Evolutionary conservation across 139 green algal species (phyloP).

Genomic region (Chlamydomonas incerta): DNA sequence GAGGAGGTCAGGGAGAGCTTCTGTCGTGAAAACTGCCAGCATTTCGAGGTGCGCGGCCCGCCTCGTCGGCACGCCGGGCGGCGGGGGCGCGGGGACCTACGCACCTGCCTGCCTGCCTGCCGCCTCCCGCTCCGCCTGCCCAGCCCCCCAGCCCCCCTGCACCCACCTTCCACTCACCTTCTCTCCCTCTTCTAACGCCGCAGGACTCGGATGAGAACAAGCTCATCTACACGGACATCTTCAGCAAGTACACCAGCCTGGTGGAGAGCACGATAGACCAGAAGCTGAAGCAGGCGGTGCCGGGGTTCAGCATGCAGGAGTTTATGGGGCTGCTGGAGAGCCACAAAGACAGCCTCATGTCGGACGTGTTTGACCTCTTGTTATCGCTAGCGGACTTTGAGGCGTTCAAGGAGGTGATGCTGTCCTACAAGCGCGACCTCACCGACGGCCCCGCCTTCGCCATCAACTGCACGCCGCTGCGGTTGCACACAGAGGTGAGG

Average conservation of each 20-base stretch:
- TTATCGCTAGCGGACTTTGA: slow-evolving; percentile 62
- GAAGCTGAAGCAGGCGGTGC: slow-evolving; percentile 30
- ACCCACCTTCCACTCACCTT: background rate
- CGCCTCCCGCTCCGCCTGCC: too few relatives aligned
- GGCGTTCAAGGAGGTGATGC: slow-evolving; percentile 67
- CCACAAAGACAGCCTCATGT: slow-evolving; percentile 59
- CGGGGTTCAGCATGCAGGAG: slow-evolving; percentile 54
- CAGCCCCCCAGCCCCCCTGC: too few relatives aligned
- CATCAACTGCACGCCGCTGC: slow-evolving; percentile 40
- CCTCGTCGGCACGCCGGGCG: background rate
- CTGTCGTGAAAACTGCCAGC: slow-evolving; percentile 53
- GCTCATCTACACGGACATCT: slow-evolving; percentile 56
- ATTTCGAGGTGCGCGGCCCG: slow-evolving; percentile 61
- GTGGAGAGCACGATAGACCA: slow-evolving; percentile 53
- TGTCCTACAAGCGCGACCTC: slow-evolving; percentile 54
- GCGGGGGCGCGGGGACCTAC: too few relatives aligned
- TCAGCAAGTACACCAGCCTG: slow-evolving; percentile 50
- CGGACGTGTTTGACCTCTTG: slow-evolving; percentile 68
- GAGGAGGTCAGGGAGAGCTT: slow-evolving; percentile 52
- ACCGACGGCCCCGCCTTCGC: background rate
- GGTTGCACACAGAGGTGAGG: slow-evolving; percentile 44
- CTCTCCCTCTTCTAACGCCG: background rate
- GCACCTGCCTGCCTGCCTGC: too few relatives aligned
- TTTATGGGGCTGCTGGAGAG: slow-evolving; percentile 52
- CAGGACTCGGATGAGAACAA: slow-evolving; percentile 70